Evolutionary conservation across 352 stramenopile genomes (phyloP), one percentile per base, ranked within the genome.

Genomic region (Albugo laibachii): DNA sequence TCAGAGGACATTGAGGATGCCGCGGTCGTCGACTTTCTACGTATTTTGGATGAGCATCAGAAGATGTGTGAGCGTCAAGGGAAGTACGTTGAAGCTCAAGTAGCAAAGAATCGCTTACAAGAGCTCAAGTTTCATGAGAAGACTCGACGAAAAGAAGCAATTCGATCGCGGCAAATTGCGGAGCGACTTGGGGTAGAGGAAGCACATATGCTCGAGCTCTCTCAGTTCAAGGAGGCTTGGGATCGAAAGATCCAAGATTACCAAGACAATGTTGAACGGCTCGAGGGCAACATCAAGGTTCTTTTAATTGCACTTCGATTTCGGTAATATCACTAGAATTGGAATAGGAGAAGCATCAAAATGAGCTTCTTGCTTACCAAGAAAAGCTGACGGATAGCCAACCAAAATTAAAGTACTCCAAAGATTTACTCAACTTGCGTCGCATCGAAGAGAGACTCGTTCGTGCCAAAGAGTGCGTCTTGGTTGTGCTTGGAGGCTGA

Each of bases 141-240:
- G 50, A 98, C 97, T 61, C 65, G 92, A 49, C 69, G 84, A 20
- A 83, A 82, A 56, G 91, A 97, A 56, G 83, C 86, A n/a, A 95
- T 97, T 81, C 80, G 91, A 24, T 94, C 83, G 18, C 67, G 91
- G 41, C 91, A 97, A 61, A 95, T 97, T 40, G 84, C 88, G 21
- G 92, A 98, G 55, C 71, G 83, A 3, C 58, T 97, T 2, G 92
- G 86, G 21, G 81, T 98, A 12, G 89, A 98, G 52, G 92, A 98
- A 56, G 86, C 92, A n/a, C 92, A 97, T 61, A 97, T 97, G 88
- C 78, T 97, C 41, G 92, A 98, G 69, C 97, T 96, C 56, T 91
- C 97, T 68, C 85, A 97, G 61, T 97, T 97, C 52, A 97, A 97
- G 66, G 65, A 88, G 36, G 69, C 93, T 35, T 97, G 92, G 92